These are phyloP conservation scores for Physcomitrellopsis africana DNA, from an alignment of 225 moss, liverwort and hornwort genomes.

Conservation along the genomic window DNA sequence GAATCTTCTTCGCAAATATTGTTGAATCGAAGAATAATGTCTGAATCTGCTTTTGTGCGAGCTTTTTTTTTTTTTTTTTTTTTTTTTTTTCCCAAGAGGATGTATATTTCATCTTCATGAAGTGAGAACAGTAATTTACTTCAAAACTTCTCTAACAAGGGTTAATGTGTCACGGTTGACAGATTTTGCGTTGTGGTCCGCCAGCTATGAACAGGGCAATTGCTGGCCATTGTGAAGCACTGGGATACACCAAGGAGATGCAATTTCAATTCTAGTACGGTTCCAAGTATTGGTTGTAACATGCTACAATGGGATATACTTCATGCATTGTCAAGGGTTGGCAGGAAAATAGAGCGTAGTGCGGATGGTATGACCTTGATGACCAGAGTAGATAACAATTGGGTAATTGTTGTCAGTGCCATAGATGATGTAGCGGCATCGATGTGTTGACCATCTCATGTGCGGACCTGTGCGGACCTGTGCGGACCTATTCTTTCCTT, in stretches of 20 bases:
- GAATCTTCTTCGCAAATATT: background rate
- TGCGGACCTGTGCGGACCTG: constrained; percentile 7
- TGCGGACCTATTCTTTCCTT: too few species aligned
- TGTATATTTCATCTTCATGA: too few species aligned
- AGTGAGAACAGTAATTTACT: too few species aligned
- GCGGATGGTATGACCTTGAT: background rate
- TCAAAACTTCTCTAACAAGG: constrained; percentile 19
- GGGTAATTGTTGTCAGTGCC: background rate
- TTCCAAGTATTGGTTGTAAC: background rate
- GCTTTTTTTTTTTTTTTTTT: too few species aligned
- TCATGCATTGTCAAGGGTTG: background rate
- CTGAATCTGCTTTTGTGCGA: too few species aligned
- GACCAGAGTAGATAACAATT: too few species aligned
- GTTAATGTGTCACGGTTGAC: constrained; percentile 20
- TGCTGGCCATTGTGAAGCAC: constrained; percentile 70
- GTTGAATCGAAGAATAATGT: too few species aligned
- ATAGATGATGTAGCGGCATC: constrained; percentile 3
- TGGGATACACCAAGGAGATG: constrained; percentile 87
- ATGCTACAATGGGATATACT: constrained; percentile 6
- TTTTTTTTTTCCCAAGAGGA: too few species aligned
- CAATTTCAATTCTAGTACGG: constrained; percentile 83
- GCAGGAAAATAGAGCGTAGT: background rate
- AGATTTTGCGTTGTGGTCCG: constrained; percentile 95
- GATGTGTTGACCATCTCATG: background rate
- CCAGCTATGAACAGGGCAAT: constrained; percentile 90